Conservation (phyloP, 768 basidiomycete genomes). For the Mrakia gelida region DNA sequence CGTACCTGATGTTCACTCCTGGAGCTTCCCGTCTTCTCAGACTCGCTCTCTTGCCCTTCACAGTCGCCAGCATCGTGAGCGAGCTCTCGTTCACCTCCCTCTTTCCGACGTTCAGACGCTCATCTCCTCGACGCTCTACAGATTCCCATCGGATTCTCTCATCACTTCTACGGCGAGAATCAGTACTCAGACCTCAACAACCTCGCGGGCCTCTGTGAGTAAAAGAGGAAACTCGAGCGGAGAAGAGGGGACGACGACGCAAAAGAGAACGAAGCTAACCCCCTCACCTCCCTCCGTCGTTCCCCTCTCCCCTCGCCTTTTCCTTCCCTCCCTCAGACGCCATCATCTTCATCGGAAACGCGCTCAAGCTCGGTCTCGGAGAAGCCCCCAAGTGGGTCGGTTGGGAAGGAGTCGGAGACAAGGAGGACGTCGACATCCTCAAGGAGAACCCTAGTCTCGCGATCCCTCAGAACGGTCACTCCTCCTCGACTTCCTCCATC, state of each 20-base stretch:
- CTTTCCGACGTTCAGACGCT: no score
- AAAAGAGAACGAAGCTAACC: conserved; percentile 6
- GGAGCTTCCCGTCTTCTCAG: conserved; percentile 10
- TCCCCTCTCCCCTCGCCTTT: background rate
- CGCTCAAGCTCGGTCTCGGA: conserved; percentile 21
- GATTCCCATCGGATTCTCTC: conserved; percentile 19
- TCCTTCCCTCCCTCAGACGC: background rate
- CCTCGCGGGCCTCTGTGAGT: conserved; percentile 11
- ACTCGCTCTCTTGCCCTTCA: conserved; percentile 19
- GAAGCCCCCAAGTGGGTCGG: conserved; percentile 23
- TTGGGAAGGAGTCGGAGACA: conserved; percentile 15
- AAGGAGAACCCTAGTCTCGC: conserved; percentile 2
- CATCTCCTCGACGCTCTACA: no score
- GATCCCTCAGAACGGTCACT: background rate
- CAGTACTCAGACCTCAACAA: conserved; percentile 26
- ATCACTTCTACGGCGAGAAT: conserved; percentile 6
- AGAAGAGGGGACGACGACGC: background rate
- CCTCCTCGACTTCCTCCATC: conserved; percentile 7
- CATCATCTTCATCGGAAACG: conserved; percentile 19
- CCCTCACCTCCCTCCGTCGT: no score
- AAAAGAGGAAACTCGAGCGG: background rate
- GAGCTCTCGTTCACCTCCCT: no score
- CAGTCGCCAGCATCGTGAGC: background rate
- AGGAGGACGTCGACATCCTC: conserved; percentile 2
- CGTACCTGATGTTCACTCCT: conserved; percentile 23